Percentiles rank a stretch among this genome's conserved stretches.
Evolutionary conservation across 139 green algal genomes (phyloP).

Genomic region (Haematococcus lacustris): DNA sequence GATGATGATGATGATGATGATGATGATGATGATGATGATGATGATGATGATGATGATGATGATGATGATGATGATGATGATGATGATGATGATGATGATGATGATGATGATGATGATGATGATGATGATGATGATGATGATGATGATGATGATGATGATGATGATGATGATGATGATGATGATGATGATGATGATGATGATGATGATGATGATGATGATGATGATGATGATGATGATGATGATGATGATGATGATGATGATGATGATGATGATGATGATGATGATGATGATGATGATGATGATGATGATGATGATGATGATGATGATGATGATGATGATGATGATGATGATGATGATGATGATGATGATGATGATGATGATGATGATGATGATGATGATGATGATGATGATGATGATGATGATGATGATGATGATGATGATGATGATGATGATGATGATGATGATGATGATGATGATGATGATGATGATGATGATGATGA

Average conservation of each 20-base stretch:
- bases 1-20: slow-evolving; percentile 3
- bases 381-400: slow-evolving; percentile 5
- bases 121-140: slow-evolving; percentile 3
- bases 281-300: slow-evolving; percentile 5
- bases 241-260: slow-evolving; percentile 5
- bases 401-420: slow-evolving; percentile 5
- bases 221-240: slow-evolving; percentile 5
- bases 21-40: slow-evolving; percentile 3
- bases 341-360: slow-evolving; percentile 5
- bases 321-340: slow-evolving; percentile 5
- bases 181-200: slow-evolving; percentile 4
- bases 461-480: slow-evolving; percentile 5
- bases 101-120: slow-evolving; percentile 4
- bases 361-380: slow-evolving; percentile 5
- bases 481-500: slow-evolving; percentile 5
- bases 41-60: slow-evolving; percentile 4
- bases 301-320: slow-evolving; percentile 5
- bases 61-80: slow-evolving; percentile 3
- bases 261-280: slow-evolving; percentile 5
- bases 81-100: slow-evolving; percentile 3
- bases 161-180: slow-evolving; percentile 4
- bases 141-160: slow-evolving; percentile 3
- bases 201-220: not conserved
- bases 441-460: slow-evolving; percentile 5
- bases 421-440: slow-evolving; percentile 5